Evolutionary conservation across 2,329 filamentous ascomycete genomes (phyloP), one percentile per base, ranked within the genome.

Genomic region (Nemania sp.): DNA sequence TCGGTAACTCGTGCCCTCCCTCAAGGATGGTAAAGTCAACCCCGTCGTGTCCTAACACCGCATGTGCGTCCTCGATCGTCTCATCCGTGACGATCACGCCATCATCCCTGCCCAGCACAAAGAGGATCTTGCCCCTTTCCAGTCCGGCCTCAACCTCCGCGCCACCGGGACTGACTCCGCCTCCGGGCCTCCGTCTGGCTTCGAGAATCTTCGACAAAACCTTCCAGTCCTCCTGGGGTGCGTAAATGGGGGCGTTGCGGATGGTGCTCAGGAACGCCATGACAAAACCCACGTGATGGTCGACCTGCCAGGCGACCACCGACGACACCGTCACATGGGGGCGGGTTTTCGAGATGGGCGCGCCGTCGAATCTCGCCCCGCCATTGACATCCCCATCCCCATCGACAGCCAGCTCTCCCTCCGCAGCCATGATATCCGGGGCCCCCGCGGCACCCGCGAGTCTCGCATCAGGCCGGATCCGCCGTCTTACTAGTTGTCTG

Each of bases 201-300:
- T 65, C 73, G 17, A 90, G 76, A 37, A 81, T 72, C 13, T 74
- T 70, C 0, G 83, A 81, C 34, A 92, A 78, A 1, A 78, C 74
- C 21, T 72, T 71, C 90, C 90, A 94, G 43, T 85, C 79, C 39
- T 80, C 78, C 57, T 86, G 81, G 65, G 89, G 83, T 12, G 82
- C 81, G 63, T 88, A 85, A 20, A 93, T 86, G 0, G 90, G 91
- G 1, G 87, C 88, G 68, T 89, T 76, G 18, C 87, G 81, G 66
- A 94, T 88, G 32, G 84, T 87, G 59, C 86, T 90, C 68, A 92
- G 82, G 69, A 92, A 92, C 0, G 90, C 84, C 2, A 80, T 78
- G 5, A 91, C 78, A 69, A 91, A 93, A 0, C 89, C 91, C 1
- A 73, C 69, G 71, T 94, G 89, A 29, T 83, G 71, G 37, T 80